Evolutionary conservation across 768 basidiomycete genomes (phyloP).

Genomic region (Rhodotorula kratochvilovae): DNA sequence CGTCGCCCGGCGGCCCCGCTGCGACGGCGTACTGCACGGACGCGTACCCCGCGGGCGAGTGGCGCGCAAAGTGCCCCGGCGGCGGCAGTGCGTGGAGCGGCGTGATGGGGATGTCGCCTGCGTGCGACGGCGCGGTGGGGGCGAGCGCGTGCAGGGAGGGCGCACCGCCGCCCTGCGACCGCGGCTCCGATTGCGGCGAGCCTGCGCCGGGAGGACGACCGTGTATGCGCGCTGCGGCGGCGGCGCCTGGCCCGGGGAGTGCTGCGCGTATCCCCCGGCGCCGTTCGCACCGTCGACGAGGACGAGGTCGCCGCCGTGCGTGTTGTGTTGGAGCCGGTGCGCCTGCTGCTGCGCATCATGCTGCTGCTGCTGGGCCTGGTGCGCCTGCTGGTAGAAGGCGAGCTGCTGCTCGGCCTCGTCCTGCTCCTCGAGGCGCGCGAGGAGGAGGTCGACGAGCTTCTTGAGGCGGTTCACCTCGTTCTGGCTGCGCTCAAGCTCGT

Average conservation of each 20-base stretch:
- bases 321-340: no score
- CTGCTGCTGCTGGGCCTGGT: background rate
- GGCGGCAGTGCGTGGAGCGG: background rate
- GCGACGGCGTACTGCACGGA: background rate
- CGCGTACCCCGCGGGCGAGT: background rate
- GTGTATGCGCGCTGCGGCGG: no score
- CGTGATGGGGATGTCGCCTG: background rate
- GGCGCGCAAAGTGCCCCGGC: background rate
- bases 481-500: slow-evolving; percentile 24
- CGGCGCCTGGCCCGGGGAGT: no score
- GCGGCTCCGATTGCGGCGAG: background rate
- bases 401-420: slow-evolving; percentile 10
- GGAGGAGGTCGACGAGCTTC: slow-evolving; percentile 34
- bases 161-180: background rate
- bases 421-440: slow-evolving; percentile 29
- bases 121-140: background rate
- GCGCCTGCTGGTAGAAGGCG: background rate
- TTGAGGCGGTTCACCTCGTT: slow-evolving; percentile 24
- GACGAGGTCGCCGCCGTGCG: no score
- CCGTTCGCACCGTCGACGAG: no score
- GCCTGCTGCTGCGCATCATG: background rate
- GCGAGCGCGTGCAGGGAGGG: background rate
- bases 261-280: no score
- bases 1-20: background rate
- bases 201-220: background rate